phyloP scores from a whole-genome alignment of 2,329 filamentous ascomycete genomes.

The Phoma sp. region DNA sequence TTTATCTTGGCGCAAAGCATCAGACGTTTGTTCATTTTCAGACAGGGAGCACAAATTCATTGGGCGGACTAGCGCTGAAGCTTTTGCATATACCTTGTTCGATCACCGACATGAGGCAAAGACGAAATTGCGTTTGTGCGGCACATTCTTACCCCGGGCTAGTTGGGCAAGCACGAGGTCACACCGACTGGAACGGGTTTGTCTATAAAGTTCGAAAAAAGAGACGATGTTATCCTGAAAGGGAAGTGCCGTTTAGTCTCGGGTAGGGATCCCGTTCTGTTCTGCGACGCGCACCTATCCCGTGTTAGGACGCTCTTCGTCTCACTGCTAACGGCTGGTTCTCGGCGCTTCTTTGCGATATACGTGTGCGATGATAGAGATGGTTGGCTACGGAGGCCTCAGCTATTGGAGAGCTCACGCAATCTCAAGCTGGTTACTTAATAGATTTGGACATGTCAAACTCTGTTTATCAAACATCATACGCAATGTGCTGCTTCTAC shows the following conservation, averaged over 20 bases:
- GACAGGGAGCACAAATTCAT: constrained; percentile 25
- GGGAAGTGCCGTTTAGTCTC: constrained; percentile 9
- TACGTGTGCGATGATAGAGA: constrained; percentile 20
- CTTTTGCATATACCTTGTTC: constrained; percentile 21
- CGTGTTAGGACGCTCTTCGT: constrained; percentile 17
- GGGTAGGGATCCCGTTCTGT: constrained; percentile 5
- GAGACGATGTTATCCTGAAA: constrained; percentile 2
- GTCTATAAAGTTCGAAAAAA: constrained; percentile 6
- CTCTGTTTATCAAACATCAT: neutral
- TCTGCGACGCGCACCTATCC: constrained; percentile 9
- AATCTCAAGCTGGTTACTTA: constrained; percentile 15
- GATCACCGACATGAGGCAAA: constrained; percentile 12
- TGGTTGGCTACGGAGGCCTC: constrained; percentile 22
- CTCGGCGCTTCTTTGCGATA: constrained; percentile 15
- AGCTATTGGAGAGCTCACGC: constrained; percentile 13
- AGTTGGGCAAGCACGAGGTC: constrained; percentile 8
- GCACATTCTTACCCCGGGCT: constrained; percentile 17
- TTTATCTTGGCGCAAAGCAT: constrained; percentile 22
- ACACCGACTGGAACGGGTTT: neutral
- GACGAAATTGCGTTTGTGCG: constrained; percentile 19
- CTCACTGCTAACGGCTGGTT: constrained; percentile 21
- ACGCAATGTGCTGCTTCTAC: neutral
- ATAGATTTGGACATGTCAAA: constrained; percentile 14
- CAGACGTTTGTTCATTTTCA: constrained; percentile 13
- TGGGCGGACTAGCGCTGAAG: constrained; percentile 38